Evolutionary conservation across 108 stramenopile genomes (phyloP).

Genomic region (Epipyxis sp.): DNA sequence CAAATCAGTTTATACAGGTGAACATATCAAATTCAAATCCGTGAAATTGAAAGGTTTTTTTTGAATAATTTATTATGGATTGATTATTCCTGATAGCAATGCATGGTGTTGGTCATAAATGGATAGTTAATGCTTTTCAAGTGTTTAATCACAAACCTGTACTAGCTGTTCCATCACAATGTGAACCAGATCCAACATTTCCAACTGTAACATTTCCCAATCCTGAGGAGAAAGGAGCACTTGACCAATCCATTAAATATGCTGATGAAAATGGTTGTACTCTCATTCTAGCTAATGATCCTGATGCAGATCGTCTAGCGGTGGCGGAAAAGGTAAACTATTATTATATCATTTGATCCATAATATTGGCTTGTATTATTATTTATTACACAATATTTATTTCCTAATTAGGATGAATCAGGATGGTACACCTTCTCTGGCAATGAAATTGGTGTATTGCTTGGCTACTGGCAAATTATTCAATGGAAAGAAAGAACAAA

Average conservation of each 20-base stretch:
- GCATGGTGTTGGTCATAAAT: constrained; percentile 83
- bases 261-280: constrained; percentile 57
- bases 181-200: constrained; percentile 80
- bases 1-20: too few species aligned
- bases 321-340: too few species aligned
- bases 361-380: too few species aligned
- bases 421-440: constrained; percentile 86
- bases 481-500: constrained; percentile 54
- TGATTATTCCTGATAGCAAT: constrained; percentile 87
- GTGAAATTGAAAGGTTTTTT: constrained; percentile 13
- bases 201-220: constrained; percentile 92
- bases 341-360: too few species aligned
- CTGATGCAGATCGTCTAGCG: constrained; percentile 94
- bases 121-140: constrained; percentile 56
- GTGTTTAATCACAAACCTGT: constrained; percentile 72
- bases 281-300: constrained; percentile 92
- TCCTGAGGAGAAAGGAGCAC: constrained; percentile 92
- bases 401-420: not conserved
- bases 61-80: not conserved
- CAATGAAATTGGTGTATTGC: constrained; percentile 86
- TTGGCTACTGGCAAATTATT: constrained; percentile 85
- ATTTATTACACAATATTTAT: too few species aligned
- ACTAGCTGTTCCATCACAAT: constrained; percentile 67
- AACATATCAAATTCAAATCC: too few species aligned
- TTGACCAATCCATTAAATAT: constrained; percentile 74